Evolutionary conservation across 169 alveolate genomes (phyloP).

Genomic region (Eimeria sp.): DNA sequence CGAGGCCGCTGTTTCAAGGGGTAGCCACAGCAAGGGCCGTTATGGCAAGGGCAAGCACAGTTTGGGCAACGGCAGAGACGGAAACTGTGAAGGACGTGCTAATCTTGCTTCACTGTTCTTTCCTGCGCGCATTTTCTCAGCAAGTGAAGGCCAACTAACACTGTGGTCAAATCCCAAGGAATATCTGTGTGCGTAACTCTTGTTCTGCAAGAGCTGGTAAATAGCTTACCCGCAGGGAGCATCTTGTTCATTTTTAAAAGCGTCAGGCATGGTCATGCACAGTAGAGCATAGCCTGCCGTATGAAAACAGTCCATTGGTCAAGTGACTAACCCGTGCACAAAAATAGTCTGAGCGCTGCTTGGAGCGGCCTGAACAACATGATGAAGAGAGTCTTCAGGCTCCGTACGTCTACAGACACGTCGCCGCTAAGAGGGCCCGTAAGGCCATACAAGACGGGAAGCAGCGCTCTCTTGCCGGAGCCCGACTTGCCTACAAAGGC

Average conservation of each 20-base stretch:
- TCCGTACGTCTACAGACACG: constrained; percentile 78
- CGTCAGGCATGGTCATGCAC: too few relatives aligned
- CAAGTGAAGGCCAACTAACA: too few relatives aligned
- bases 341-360: not conserved
- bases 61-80: not conserved
- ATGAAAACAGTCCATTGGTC: too few relatives aligned
- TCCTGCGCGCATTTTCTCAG: not conserved
- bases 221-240: too few relatives aligned
- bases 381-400: constrained; percentile 53
- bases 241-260: too few relatives aligned
- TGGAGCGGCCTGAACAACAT: constrained; percentile 49
- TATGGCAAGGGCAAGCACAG: not conserved
- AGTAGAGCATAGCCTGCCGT: too few relatives aligned
- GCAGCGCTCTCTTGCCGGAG: constrained; percentile 93
- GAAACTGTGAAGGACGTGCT: not conserved
- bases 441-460: constrained; percentile 90
- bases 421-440: constrained; percentile 82
- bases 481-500: constrained; percentile 87
- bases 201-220: too few relatives aligned
- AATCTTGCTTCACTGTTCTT: not conserved
- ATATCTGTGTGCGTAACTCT: not conserved
- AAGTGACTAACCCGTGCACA: too few relatives aligned
- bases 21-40: not conserved
- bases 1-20: too few relatives aligned
- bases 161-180: too few relatives aligned